A percentile compares a stretch with the other conserved stretches of the same genome.
These are phyloP conservation scores for Podospora comata DNA, from an alignment of 495 filamentous ascomycete species.

Conservation along the genomic window DNA sequence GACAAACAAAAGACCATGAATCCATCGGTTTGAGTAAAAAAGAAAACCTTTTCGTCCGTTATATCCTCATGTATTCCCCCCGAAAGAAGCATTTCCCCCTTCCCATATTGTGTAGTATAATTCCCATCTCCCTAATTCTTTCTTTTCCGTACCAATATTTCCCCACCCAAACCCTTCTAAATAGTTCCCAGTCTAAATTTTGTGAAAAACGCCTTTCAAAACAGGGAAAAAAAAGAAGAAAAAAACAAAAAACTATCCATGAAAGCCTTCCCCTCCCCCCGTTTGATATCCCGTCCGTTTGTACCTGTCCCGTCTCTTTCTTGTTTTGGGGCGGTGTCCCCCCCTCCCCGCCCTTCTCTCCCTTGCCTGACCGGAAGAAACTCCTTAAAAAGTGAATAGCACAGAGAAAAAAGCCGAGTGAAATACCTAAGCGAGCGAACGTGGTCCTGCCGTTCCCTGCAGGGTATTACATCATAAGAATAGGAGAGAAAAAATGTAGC, in stretches of 20 bases:
- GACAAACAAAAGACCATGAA: not conserved
- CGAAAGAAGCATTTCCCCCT: too few species aligned
- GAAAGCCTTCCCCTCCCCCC: too few species aligned
- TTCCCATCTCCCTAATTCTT: not conserved
- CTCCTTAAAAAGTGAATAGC: constrained; percentile 3
- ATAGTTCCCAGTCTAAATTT: not conserved
- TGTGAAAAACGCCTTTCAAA: not conserved
- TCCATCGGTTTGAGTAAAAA: too few species aligned
- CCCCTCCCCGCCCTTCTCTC: not conserved
- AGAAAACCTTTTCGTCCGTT: too few species aligned
- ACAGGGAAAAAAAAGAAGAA: not conserved
- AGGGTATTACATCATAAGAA: not conserved
- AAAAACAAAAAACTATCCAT: not conserved
- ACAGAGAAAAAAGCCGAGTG: constrained; percentile 8
- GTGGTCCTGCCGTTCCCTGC: constrained; percentile 12
- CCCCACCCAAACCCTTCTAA: not conserved
- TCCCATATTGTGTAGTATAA: not conserved
- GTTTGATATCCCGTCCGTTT: not conserved
- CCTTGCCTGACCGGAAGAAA: not conserved
- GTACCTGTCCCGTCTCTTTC: not conserved
- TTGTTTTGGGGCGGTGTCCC: not conserved
- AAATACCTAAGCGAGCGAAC: constrained; percentile 9
- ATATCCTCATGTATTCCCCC: not conserved
- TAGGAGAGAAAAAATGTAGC: not conserved
- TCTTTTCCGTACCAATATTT: not conserved